These are phyloP conservation scores for Ceratobasidium papillatum DNA, from an alignment of 1,284 basidiomycete genomes.

Conservation along the genomic window DNA sequence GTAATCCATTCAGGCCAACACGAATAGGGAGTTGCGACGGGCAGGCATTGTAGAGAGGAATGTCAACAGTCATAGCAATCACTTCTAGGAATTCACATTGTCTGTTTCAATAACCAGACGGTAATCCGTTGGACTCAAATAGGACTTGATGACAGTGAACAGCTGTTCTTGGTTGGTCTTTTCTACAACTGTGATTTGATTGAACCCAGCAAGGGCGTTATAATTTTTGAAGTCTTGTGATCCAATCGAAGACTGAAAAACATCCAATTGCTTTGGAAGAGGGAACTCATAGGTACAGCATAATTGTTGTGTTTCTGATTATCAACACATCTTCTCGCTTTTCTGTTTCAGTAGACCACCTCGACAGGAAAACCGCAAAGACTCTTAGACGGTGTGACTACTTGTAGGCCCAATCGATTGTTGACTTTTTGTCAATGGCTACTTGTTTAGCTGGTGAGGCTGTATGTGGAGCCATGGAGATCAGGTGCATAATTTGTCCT, in stretches of 20 bases:
- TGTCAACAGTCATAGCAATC: no score
- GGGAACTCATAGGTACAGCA: no score
- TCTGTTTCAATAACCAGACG: constrained; percentile 56
- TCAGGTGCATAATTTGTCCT: no score
- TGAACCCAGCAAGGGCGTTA: constrained; percentile 56
- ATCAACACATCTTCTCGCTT: constrained; percentile 50
- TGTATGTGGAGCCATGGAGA: no score
- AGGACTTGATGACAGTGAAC: constrained; percentile 56
- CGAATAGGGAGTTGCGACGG: no score
- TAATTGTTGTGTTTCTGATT: no score
- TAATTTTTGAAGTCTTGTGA: constrained; percentile 50
- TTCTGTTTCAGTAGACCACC: constrained; percentile 51
- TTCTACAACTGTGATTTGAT: constrained; percentile 51
- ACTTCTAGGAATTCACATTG: constrained; percentile 55
- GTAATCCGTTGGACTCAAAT: constrained; percentile 56
- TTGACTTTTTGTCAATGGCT: no score
- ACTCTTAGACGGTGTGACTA: no score
- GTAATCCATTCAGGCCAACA: no score
- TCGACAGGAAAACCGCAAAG: constrained; percentile 47
- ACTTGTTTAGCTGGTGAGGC: no score
- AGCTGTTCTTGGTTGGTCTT: constrained; percentile 53
- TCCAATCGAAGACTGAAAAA: constrained; percentile 49
- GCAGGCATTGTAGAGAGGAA: no score
- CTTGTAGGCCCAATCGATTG: no score
- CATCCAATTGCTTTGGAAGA: constrained; percentile 47